These are phyloP conservation scores for Neonectria sp. DNA, from an alignment of 2,329 filamentous ascomycete genomes.

Conservation along the genomic window DNA sequence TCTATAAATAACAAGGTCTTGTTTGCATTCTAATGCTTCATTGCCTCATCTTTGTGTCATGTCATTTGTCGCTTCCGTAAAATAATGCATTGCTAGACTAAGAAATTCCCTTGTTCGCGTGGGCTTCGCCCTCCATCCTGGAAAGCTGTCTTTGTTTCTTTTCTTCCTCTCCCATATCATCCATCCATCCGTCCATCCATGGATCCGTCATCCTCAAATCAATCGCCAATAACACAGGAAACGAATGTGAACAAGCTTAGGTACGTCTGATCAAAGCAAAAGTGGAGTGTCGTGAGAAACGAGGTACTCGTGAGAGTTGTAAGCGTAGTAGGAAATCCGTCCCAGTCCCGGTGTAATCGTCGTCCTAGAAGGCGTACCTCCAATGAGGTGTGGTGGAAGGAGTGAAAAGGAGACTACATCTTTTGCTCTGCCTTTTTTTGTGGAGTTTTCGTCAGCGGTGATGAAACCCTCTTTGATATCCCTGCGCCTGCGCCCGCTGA, in stretches of 20 bases:
- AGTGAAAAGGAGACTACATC: slow-evolving; percentile 27
- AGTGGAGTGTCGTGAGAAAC: slow-evolving; percentile 36
- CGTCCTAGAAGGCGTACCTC: slow-evolving; percentile 2
- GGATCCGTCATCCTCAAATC: slow-evolving; percentile 10
- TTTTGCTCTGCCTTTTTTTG: slow-evolving; percentile 31
- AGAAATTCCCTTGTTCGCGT: slow-evolving; percentile 26
- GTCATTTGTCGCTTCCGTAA: slow-evolving; percentile 25
- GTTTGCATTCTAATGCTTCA: slow-evolving; percentile 11
- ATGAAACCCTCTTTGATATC: slow-evolving; percentile 32
- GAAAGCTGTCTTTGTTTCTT: slow-evolving; percentile 29
- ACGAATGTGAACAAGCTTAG: slow-evolving; percentile 33
- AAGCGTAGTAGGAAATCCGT: slow-evolving; percentile 30
- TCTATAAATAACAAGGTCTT: slow-evolving; percentile 17
- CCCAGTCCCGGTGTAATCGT: slow-evolving; percentile 18
- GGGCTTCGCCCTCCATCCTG: slow-evolving; percentile 26
- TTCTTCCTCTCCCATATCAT: slow-evolving; percentile 11
- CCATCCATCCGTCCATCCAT: not conserved
- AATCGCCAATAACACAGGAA: slow-evolving; percentile 35
- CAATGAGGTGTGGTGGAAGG: not conserved
- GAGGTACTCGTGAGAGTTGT: slow-evolving; percentile 34
- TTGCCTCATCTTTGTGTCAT: slow-evolving; percentile 25
- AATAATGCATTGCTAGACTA: slow-evolving; percentile 27
- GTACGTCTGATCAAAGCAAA: slow-evolving; percentile 8
- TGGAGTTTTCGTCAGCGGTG: slow-evolving; percentile 20
- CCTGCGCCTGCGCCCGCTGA: slow-evolving; percentile 40